Evolutionary conservation across 306 rosid species (phyloP), one percentile per base, ranked within the genome.

Genomic region (Clitoria ternatea): DNA sequence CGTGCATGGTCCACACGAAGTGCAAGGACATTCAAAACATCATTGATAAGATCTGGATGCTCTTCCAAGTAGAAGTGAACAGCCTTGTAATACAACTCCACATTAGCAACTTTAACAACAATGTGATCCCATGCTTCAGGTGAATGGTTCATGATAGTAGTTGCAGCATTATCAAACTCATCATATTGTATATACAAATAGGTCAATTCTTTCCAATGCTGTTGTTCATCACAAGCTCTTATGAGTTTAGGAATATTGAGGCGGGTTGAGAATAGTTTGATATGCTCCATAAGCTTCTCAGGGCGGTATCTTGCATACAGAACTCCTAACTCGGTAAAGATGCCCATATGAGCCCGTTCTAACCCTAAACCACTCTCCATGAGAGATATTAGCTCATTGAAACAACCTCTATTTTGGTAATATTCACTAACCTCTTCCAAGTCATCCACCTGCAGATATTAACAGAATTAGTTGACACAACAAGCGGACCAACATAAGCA

Each of bases 61-160:
- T 95, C 99, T 91, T 91, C 96, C 90, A 95, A 85, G 83, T 95
- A 95, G 85, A 95, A 95, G 80, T 95, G 99, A 66, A 95, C 99
- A 36, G 99, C 99, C 87, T 95, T 95, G 35, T 95, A 95, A 69
- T 89, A 95, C 42, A 95, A 72, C 75, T 95, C 99, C 79, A 95
- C 99, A 67, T 88, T 95, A 53, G 91, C 97, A 83, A 91, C 97
- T 89, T 95, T 95, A 47, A 86, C 97, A 7, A 89, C 61, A 59
- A 95, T 89, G 96, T 95, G 99, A 79, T 95, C 99, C 99, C 99
- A 95, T 66, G 97, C 99, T 86, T 95, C 99, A 15, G 97, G 99
- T 68, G 99, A 91, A 77, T 95, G 99, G 79, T 95, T 95, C 99
- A 95, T 95, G 82, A 95, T 95, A 70, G 99, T 95, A 29, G 99